Conservation (phyloP, 106 monocot species). For the Dendrobium officinale region DNA sequence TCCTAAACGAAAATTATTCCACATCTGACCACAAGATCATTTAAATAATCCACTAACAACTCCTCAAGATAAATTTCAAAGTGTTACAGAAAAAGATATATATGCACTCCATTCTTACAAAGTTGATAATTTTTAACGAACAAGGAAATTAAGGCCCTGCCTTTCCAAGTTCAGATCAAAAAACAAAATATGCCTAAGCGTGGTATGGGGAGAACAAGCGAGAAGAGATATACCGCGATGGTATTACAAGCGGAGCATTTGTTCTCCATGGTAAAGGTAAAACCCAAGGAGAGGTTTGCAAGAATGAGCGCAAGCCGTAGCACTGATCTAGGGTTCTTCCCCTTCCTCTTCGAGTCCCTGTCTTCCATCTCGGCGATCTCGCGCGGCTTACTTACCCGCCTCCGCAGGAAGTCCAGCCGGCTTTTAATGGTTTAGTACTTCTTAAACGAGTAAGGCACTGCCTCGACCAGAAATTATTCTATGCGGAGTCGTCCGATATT, state of each 20-base stretch:
- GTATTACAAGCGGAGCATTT: constrained; percentile 8
- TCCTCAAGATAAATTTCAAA: background rate
- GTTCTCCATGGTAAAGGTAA: background rate
- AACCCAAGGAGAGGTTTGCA: background rate
- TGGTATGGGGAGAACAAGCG: background rate
- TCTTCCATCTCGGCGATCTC: constrained; percentile 12
- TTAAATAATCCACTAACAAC: background rate
- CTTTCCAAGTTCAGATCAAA: background rate
- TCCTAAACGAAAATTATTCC: background rate
- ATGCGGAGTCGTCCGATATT: too few species aligned
- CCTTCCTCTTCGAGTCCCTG: background rate
- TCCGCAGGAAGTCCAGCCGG: too few species aligned
- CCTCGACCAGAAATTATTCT: too few species aligned
- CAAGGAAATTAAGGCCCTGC: background rate
- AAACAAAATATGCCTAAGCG: background rate
- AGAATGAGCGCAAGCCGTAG: constrained; percentile 2
- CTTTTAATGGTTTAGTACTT: too few species aligned
- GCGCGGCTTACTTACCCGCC: background rate
- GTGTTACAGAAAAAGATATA: background rate
- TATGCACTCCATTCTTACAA: background rate
- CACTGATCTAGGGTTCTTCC: background rate
- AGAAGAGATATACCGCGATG: background rate
- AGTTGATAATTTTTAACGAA: background rate
- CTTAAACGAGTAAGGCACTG: too few species aligned
- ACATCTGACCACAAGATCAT: background rate